These are phyloP conservation scores for Cladophialophora yegresii DNA, from an alignment of 2,329 filamentous ascomycete species.

Conservation along the genomic window DNA sequence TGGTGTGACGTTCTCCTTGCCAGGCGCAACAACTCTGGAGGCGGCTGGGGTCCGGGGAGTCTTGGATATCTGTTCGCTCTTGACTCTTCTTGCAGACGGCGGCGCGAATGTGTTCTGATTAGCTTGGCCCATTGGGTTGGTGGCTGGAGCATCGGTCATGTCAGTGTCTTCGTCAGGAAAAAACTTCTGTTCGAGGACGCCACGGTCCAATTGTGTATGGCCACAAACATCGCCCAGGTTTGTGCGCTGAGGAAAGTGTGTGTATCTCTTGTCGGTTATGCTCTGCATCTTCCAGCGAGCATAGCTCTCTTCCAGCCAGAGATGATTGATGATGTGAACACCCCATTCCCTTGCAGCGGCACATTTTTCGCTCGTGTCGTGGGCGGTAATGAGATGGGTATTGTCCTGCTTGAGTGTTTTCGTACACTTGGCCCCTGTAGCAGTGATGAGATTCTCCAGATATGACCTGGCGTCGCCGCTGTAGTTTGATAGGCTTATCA, in stretches of 20 bases:
- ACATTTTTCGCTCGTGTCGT: conserved; percentile 88
- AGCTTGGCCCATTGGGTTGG: conserved; percentile 42
- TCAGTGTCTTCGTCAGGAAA: conserved; percentile 47
- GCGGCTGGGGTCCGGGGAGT: conserved; percentile 56
- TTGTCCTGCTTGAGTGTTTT: conserved; percentile 95
- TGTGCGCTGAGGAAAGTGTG: conserved; percentile 81
- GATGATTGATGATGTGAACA: conserved; percentile 84
- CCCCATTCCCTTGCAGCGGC: conserved; percentile 90
- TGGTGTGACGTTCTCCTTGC: conserved; percentile 84
- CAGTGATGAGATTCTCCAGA: conserved; percentile 84
- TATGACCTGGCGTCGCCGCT: conserved; percentile 91
- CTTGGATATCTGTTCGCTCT: conserved; percentile 8
- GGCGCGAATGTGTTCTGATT: conserved; percentile 40
- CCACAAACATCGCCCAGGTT: conserved; percentile 93
- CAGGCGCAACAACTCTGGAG: conserved; percentile 56
- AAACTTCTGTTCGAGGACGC: conserved; percentile 70
- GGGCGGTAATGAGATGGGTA: conserved; percentile 90
- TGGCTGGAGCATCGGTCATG: conserved; percentile 24
- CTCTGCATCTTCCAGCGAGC: conserved; percentile 78
- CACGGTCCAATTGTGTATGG: conserved; percentile 77
- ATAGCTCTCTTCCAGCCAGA: conserved; percentile 98
- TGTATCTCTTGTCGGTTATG: conserved; percentile 73
- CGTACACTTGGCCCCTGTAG: conserved; percentile 83
- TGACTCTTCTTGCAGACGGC: conserved; percentile 31
- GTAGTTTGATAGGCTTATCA: conserved; percentile 93